Evolutionary conservation across 352 stramenopile genomes (phyloP), one percentile per base, ranked within the genome.

Genomic region (Globisporangium nagaii): DNA sequence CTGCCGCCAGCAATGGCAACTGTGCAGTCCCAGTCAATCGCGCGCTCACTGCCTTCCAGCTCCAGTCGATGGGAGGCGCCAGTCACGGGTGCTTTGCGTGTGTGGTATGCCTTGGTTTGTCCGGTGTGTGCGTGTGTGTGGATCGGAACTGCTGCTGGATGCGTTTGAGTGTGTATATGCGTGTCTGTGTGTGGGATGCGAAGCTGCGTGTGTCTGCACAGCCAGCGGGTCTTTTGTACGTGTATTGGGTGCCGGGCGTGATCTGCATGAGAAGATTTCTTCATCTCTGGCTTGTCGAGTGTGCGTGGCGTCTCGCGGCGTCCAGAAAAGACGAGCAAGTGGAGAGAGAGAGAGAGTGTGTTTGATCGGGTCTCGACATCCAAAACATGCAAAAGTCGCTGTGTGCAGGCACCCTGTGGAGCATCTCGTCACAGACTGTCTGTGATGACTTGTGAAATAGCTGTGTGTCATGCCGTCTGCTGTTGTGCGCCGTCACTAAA

Each of bases 301-400:
- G 54, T 46, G 44, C 49, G 54, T 60, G 45, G 42, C 54, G 54
- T 60, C 42, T 32, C 22, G 11, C 41, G 22, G 9, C 24, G 6
- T 10, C n/a, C 6, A n/a, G 19, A 35, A 2, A 44, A 49, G 20
- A 58, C 43, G 44, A 41, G 44, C 35, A 55, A 60, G 49, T 42
- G 34, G 35, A 47, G 34, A 62, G 36, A 48, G 25, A 53, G 47
- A 32, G 11, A 30, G 28, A n/a, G n/a, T n/a, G n/a, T n/a, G n/a
- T n/a, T n/a, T 34, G 48, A 37, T 45, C 35, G 53, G 54, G 42
- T 34, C 39, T 71, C 55, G 36, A 56, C 27, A 50, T 75, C 47
- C 46, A 58, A 93, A 93, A 93, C 83, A 93, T 93, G 83, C 83
- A 82, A 91, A 90, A 93, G 83, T 84, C 83, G 83, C 83, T 93